Evolutionary conservation across 2,329 filamentous ascomycete species (phyloP).

Genomic region (Bipolaris cookei): DNA sequence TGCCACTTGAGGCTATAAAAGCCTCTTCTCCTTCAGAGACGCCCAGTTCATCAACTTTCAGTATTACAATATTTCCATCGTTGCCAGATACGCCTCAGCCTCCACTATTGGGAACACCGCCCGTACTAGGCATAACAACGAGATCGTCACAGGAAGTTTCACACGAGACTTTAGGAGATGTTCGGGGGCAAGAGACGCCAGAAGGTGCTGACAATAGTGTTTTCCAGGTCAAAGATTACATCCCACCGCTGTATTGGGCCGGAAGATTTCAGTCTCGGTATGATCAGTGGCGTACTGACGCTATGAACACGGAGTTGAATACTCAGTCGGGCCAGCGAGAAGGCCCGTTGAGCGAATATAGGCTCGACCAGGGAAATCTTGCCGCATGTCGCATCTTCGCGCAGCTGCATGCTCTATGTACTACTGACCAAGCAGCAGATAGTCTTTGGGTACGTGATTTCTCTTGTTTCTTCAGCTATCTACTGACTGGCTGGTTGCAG

Average conservation of each 20-base stretch:
- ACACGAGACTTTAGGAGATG: conserved; percentile 15
- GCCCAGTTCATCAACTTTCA: background rate
- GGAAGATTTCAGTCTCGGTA: conserved; percentile 43
- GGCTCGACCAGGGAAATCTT: conserved; percentile 34
- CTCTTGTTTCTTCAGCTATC: background rate
- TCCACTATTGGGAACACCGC: background rate
- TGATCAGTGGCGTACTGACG: conserved; percentile 46
- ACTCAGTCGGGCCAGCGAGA: conserved; percentile 12
- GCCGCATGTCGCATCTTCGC: conserved; percentile 40
- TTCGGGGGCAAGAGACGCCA: conserved; percentile 7
- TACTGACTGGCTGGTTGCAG: conserved; percentile 19
- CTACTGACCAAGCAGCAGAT: conserved; percentile 37
- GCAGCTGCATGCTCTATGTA: conserved; percentile 41
- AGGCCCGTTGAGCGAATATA: conserved; percentile 30
- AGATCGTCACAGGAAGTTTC: background rate
- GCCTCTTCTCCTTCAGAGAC: background rate
- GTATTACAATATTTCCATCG: background rate
- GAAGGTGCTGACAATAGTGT: conserved; percentile 29
- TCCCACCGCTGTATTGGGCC: conserved; percentile 46
- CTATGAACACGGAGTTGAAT: conserved; percentile 32
- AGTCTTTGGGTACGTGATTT: conserved; percentile 40
- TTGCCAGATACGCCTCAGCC: background rate
- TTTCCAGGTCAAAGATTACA: conserved; percentile 42
- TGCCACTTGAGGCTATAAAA: background rate
- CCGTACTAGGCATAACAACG: background rate